These are phyloP conservation scores for Herpetomonas muscarum DNA, from an alignment of 208 protist species.

Conservation along the genomic window DNA sequence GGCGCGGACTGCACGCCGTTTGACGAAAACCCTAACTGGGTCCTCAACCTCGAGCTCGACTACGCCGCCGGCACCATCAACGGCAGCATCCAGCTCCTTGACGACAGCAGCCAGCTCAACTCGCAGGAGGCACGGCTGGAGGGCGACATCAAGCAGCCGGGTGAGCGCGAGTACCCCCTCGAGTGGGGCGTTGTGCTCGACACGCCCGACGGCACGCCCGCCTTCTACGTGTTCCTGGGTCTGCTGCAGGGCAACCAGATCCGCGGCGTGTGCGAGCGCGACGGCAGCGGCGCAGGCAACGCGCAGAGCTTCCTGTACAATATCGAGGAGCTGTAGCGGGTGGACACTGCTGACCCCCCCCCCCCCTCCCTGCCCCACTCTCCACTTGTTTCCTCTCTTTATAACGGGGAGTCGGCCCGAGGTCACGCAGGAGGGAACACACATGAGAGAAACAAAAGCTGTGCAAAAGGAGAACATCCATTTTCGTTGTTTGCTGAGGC, in stretches of 20 bases:
- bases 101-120: constrained; percentile 47
- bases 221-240: constrained; percentile 79
- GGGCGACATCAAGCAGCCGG: constrained; percentile 75
- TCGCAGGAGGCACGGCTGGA: constrained; percentile 74
- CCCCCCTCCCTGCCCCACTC: too few relatives aligned
- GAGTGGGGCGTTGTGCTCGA: constrained; percentile 79
- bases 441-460: constrained; percentile 10
- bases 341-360: too few relatives aligned
- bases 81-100: constrained; percentile 61
- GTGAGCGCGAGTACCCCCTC: constrained; percentile 81
- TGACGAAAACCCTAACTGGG: constrained; percentile 77
- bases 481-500: too few relatives aligned
- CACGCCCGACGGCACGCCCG: constrained; percentile 40
- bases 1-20: constrained; percentile 73
- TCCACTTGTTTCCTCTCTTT: too few relatives aligned
- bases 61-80: constrained; percentile 66
- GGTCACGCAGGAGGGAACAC: too few relatives aligned
- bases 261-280: constrained; percentile 72
- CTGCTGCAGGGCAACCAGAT: constrained; percentile 85
- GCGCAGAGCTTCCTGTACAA: constrained; percentile 77
- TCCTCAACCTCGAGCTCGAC: constrained; percentile 64
- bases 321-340: constrained; percentile 72
- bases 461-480: constrained; percentile 6
- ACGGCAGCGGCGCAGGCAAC: constrained; percentile 36
- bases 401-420: too few relatives aligned